These are phyloP conservation scores for Curvularia hawaiiensis DNA, from an alignment of 2,329 filamentous ascomycete genomes.

Conservation along the genomic window DNA sequence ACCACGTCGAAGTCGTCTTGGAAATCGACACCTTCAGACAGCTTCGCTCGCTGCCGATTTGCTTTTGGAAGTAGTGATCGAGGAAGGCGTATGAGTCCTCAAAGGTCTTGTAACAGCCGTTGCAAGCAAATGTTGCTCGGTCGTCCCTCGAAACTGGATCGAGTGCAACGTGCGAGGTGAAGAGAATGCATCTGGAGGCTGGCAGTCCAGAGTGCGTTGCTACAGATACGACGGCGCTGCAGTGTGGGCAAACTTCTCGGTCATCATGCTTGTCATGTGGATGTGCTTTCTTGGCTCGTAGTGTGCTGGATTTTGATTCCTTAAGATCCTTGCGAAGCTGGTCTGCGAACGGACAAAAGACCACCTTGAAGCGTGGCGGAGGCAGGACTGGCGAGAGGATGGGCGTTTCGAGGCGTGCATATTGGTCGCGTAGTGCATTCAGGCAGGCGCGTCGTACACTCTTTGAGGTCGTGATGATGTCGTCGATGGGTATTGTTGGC, in stretches of 20 bases:
- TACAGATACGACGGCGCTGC: conserved; percentile 37
- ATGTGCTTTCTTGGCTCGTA: conserved; percentile 35
- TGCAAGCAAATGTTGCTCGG: conserved; percentile 41
- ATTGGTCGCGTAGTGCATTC: conserved; percentile 37
- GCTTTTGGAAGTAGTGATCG: conserved; percentile 43
- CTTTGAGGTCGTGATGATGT: conserved; percentile 38
- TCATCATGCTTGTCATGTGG: conserved; percentile 41
- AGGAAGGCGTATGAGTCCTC: conserved; percentile 44
- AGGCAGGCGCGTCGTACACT: conserved; percentile 41
- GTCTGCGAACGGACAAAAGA: conserved; percentile 40
- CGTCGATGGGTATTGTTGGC: conserved; percentile 31
- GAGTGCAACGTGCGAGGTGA: conserved; percentile 35
- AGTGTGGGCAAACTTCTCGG: conserved; percentile 41
- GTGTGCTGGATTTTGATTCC: conserved; percentile 21
- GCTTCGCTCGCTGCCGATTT: conserved; percentile 39
- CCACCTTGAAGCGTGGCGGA: conserved; percentile 42
- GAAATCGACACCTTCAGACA: conserved; percentile 25
- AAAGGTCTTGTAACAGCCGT: conserved; percentile 44
- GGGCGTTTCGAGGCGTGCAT: conserved; percentile 31
- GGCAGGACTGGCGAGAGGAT: conserved; percentile 31
- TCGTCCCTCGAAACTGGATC: conserved; percentile 13
- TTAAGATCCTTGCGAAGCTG: conserved; percentile 35
- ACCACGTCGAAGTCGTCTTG: conserved; percentile 24
- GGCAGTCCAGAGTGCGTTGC: conserved; percentile 41
- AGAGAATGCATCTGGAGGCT: conserved; percentile 37